Evolutionary conservation across 176 grass and related monocot species (phyloP), one percentile per base, ranked within the genome.

Genomic region (Oryza brachyantha): DNA sequence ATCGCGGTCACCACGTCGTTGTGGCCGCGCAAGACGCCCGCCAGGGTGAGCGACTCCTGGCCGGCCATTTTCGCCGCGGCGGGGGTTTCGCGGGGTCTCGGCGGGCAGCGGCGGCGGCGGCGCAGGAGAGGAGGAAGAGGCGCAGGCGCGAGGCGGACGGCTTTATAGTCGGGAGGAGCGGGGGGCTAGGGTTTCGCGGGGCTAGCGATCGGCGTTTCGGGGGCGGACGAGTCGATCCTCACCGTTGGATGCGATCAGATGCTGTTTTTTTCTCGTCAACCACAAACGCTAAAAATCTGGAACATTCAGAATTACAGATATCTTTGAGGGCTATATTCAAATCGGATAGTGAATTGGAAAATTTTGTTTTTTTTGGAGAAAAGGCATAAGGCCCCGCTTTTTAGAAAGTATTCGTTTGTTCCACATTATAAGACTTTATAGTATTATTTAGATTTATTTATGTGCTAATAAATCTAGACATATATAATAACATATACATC

Each of bases 1-100:
- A 90, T 88, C 46, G 91, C 91, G 29, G 87, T 93, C 73, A 93
- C 91, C 76, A 82, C 57, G 43, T 81, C 87, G 54, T 81, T 90
- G 77, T 90, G 87, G 29, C 87, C 91, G 64, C 46, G 74, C 81
- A 93, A 74, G 21, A 85, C 90, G 36, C 88, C 84, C 5, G 71
- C 83, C 32, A 76, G 81, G 26, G 71, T 54, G 28, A 93, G 87
- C 29, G 79, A 61, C 9, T 89, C 86, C 82, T 81, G 82, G 34
- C 25, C 50, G 11, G 87, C 81, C 88, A 91, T 91, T 50, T 84
- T 70, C 13, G 63, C 62, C 21, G 58, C 10, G 8, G 31, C 31
- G 31, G 31, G 31, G 31, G 31, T 32, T 32, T 32, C n/a, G 31
- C 31, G 71, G 17, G 62, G 35, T n/a, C 29, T 24, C 48, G 31